phyloP scores from a whole-genome alignment of 371 early-diverging fungal species.

The Parasitella parasitica region DNA sequence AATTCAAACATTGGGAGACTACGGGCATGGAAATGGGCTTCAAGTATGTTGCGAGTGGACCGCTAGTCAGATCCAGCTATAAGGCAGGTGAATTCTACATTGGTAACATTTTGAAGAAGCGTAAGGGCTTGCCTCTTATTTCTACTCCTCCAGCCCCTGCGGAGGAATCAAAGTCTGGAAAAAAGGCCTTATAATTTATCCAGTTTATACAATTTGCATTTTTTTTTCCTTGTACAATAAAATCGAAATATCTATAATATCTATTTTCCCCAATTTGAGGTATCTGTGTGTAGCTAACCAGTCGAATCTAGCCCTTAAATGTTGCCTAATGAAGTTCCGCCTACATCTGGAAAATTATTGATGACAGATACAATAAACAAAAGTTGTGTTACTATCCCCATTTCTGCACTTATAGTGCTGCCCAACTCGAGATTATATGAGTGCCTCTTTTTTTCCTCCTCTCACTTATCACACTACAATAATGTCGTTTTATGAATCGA shows the following conservation, averaged over 20 bases:
- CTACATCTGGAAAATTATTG: neutral
- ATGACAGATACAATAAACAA: neutral
- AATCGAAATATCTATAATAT: neutral
- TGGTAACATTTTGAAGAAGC: constrained; percentile 76
- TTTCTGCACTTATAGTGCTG: no score
- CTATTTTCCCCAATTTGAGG: neutral
- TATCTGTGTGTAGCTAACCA: neutral
- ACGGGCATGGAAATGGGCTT: constrained; percentile 89
- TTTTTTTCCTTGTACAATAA: neutral
- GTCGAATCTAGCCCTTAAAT: neutral
- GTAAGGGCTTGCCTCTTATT: constrained; percentile 40
- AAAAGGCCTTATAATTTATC: constrained; percentile 4
- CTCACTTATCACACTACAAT: neutral
- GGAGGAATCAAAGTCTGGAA: neutral
- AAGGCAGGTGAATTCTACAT: constrained; percentile 98
- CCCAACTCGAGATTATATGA: no score
- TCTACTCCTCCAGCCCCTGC: neutral
- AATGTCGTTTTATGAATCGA: constrained; percentile 14
- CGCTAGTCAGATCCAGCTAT: constrained; percentile 93
- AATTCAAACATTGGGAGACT: constrained; percentile 89
- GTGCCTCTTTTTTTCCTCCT: neutral
- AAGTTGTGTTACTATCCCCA: neutral
- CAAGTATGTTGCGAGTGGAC: constrained; percentile 94
- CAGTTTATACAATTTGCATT: neutral
- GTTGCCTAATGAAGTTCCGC: neutral